phyloP scores from a whole-genome alignment of 179 eudicot genomes.

The Vitellaria paradoxa region DNA sequence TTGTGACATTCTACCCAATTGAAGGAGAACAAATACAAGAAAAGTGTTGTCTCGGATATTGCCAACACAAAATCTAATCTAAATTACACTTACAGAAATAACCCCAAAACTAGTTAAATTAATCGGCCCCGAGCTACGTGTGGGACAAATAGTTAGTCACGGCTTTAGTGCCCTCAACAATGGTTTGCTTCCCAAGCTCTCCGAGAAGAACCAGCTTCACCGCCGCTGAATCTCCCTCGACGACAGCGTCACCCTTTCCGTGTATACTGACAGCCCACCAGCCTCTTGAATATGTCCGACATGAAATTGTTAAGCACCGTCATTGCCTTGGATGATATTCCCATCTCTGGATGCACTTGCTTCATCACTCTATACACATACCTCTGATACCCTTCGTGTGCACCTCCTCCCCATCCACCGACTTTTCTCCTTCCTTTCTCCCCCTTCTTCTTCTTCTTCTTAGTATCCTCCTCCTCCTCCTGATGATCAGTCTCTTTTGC shows the following conservation, averaged over 20 bases:
- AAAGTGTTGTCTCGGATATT: too few species aligned
- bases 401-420: constrained; percentile 21
- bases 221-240: constrained; percentile 78
- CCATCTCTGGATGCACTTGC: constrained; percentile 82
- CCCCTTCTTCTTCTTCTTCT: constrained; percentile 12
- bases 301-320: constrained; percentile 61
- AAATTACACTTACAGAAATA: too few species aligned
- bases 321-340: constrained; percentile 71
- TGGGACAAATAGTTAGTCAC: constrained; percentile 36
- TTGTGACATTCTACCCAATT: too few species aligned
- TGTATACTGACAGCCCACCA: constrained; percentile 25
- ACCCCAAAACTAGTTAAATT: too few species aligned
- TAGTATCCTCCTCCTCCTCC: neutral
- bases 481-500: neutral
- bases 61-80: too few species aligned
- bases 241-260: constrained; percentile 43
- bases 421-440: constrained; percentile 12
- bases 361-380: constrained; percentile 70
- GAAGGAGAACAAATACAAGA: too few species aligned
- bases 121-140: neutral
- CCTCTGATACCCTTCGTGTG: constrained; percentile 51
- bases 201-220: constrained; percentile 79
- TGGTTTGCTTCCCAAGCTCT: constrained; percentile 73
- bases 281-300: constrained; percentile 80
- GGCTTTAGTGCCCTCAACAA: constrained; percentile 82